Evolutionary conservation across 2,329 filamentous ascomycete genomes (phyloP).

Genomic region (Ambrosiella xylebori): DNA sequence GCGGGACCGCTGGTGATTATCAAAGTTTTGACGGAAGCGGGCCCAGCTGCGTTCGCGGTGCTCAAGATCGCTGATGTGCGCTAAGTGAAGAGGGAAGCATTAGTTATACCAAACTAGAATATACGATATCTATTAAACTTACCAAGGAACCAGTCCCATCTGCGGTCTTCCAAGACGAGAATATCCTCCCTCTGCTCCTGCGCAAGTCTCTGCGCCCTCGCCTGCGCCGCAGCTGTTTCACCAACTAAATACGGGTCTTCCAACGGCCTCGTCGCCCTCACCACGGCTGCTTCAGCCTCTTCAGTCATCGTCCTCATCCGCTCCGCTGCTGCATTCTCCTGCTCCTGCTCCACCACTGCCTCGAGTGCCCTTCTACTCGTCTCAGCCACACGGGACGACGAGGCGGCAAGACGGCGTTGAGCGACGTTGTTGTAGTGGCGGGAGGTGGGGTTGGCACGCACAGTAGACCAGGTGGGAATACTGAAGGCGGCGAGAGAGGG

Average conservation of each 20-base stretch:
- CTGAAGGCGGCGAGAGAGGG: constrained; percentile 36
- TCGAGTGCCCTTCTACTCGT: constrained; percentile 20
- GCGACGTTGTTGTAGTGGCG: constrained; percentile 48
- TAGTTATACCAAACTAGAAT: background rate
- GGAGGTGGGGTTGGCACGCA: constrained; percentile 35
- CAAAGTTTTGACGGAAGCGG: constrained; percentile 24
- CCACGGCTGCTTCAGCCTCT: constrained; percentile 13
- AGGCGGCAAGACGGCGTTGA: constrained; percentile 37
- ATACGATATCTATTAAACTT: constrained; percentile 18
- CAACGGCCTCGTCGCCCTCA: constrained; percentile 27
- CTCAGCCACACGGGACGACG: constrained; percentile 20
- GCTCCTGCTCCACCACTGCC: constrained; percentile 12
- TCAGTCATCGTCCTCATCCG: constrained; percentile 14
- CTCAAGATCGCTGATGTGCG: constrained; percentile 33
- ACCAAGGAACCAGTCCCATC: constrained; percentile 46
- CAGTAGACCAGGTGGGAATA: constrained; percentile 40
- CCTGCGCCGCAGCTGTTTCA: constrained; percentile 42
- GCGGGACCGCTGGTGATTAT: constrained; percentile 15
- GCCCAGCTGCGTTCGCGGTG: constrained; percentile 33
- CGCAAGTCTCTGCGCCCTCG: constrained; percentile 38
- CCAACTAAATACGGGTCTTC: constrained; percentile 54
- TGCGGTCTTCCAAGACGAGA: constrained; percentile 37
- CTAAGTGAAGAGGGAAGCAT: constrained; percentile 18
- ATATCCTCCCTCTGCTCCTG: constrained; percentile 37
- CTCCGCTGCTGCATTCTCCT: constrained; percentile 8